These are phyloP conservation scores for Hypoxylon sp. DNA, from an alignment of 2,329 filamentous ascomycete genomes.

Conservation along the genomic window DNA sequence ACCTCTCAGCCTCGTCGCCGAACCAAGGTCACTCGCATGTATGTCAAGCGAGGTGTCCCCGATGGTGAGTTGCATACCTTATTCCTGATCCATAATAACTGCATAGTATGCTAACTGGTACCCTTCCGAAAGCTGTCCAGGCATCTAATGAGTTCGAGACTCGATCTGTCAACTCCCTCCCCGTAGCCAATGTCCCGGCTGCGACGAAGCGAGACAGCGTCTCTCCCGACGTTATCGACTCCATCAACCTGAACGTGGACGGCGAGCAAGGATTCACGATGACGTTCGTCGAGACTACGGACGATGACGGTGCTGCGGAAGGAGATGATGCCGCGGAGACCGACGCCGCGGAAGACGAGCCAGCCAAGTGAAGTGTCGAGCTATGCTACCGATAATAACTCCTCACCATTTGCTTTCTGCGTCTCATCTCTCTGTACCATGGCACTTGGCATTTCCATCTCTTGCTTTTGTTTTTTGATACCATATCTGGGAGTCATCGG, in stretches of 20 bases:
- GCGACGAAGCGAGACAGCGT: conserved; percentile 38
- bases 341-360: conserved; percentile 37
- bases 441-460: conserved; percentile 24
- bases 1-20: conserved; percentile 46
- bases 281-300: conserved; percentile 56
- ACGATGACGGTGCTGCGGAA: conserved; percentile 37
- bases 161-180: conserved; percentile 37
- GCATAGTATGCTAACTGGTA: conserved; percentile 34
- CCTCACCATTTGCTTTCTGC: conserved; percentile 4
- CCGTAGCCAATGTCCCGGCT: conserved; percentile 32
- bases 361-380: conserved; percentile 20
- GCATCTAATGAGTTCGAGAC: conserved; percentile 38
- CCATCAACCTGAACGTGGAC: conserved; percentile 55
- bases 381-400: conserved; percentile 7
- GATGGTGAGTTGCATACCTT: conserved; percentile 48
- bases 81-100: not conserved
- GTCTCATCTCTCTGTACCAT: conserved; percentile 5
- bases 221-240: conserved; percentile 47
- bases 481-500: conserved; percentile 28
- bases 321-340: too few species aligned
- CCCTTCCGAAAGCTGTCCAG: conserved; percentile 40
- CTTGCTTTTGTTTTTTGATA: conserved; percentile 33
- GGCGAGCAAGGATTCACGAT: conserved; percentile 55
- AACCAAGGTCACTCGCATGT: conserved; percentile 57
- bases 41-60: conserved; percentile 54